Percentiles rank a stretch among this genome's conserved stretches.
Conservation (phyloP, 495 filamentous ascomycete species). For the Xylaria telfairii region DNA sequence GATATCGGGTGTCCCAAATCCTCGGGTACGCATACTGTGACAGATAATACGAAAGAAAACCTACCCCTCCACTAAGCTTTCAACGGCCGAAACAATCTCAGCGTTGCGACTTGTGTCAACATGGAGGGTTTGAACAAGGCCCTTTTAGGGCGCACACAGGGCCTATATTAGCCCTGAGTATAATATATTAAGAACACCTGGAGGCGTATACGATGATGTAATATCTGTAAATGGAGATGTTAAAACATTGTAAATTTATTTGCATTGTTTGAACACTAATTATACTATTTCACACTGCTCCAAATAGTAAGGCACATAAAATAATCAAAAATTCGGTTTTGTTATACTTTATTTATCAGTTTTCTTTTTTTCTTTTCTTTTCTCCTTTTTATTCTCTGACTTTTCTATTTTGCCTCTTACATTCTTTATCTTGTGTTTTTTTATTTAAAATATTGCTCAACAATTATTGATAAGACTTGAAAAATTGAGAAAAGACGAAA, state of each 20-base stretch:
- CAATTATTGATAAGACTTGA: neutral
- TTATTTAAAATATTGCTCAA: no score
- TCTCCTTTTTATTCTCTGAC: neutral
- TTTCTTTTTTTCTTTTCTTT: neutral
- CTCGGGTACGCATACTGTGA: no score
- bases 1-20: no score
- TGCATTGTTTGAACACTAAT: no score
- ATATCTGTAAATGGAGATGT: no score
- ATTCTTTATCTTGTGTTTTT: no score
- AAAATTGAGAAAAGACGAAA: neutral
- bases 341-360: neutral
- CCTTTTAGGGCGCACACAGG: conserved; percentile 41
- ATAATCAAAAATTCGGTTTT: neutral
- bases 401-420: neutral
- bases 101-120: conserved; percentile 55
- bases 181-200: no score
- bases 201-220: neutral
- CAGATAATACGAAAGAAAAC: conserved; percentile 47
- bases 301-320: no score
- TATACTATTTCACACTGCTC: no score
- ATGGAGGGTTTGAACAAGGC: conserved; percentile 35
- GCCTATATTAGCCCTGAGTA: no score
- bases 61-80: conserved; percentile 63
- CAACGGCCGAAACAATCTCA: conserved; percentile 64
- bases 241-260: no score